A percentile compares a stretch with the other conserved stretches of the same genome.
phyloP scores from a whole-genome alignment of 768 basidiomycete species.

The Mycena belliarum region DNA sequence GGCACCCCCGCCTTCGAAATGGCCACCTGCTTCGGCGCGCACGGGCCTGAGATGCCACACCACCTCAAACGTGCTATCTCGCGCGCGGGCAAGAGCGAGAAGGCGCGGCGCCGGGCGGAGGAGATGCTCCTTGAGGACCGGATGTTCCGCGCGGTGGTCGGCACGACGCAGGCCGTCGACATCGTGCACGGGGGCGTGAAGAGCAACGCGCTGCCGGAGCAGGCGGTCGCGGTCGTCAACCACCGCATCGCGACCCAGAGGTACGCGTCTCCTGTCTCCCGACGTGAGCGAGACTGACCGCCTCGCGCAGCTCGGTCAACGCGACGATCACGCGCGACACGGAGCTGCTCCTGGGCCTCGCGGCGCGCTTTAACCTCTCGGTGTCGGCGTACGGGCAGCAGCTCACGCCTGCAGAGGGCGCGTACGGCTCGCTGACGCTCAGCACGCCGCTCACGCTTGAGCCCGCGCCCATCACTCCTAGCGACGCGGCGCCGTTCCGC shows the following conservation, averaged over 20 bases:
- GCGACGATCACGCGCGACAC: constrained; percentile 32
- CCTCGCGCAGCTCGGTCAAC: constrained; percentile 31
- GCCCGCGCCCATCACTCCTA: constrained; percentile 48
- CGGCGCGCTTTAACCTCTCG: constrained; percentile 38
- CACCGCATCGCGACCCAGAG: constrained; percentile 49
- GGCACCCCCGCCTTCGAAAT: constrained; percentile 32
- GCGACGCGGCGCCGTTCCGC: constrained; percentile 24
- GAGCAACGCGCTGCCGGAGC: constrained; percentile 59
- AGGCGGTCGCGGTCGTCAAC: constrained; percentile 42
- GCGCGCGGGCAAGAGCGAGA: constrained; percentile 28
- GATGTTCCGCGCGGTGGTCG: constrained; percentile 32
- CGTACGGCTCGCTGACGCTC: constrained; percentile 34
- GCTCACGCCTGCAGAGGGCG: constrained; percentile 20
- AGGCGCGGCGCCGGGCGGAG: constrained; percentile 42
- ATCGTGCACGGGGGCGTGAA: constrained; percentile 43
- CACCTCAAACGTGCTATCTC: constrained; percentile 33
- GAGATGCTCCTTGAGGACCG: constrained; percentile 28
- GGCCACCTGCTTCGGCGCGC: constrained; percentile 48
- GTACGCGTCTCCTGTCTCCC: constrained; percentile 19
- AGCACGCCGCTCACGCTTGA: constrained; percentile 41
- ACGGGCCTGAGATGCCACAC: constrained; percentile 44
- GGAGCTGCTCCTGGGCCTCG: constrained; percentile 32
- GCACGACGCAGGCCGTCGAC: constrained; percentile 63
- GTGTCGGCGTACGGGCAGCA: constrained; percentile 39
- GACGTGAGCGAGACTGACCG: neutral